phyloP scores from a whole-genome alignment of 257 asterid species.

The Solanum bulbocastanum region DNA sequence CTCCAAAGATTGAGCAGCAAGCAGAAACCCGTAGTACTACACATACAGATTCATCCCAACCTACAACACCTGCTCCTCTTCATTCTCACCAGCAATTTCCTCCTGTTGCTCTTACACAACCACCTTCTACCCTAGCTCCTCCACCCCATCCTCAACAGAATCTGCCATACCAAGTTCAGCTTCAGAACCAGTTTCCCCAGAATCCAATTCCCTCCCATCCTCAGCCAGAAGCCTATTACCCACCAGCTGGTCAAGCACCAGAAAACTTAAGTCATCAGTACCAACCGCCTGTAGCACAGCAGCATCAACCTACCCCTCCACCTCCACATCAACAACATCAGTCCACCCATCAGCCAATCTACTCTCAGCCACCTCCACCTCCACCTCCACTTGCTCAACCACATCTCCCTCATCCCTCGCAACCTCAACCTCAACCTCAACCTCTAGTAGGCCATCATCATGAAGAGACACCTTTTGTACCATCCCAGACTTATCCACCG shows the following conservation, averaged over 20 bases:
- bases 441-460: slow-evolving; percentile 48
- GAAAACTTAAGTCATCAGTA: slow-evolving; percentile 48
- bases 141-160: slow-evolving; percentile 44
- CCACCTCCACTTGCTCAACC: slow-evolving; percentile 39
- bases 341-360: slow-evolving; percentile 39
- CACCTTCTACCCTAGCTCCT: slow-evolving; percentile 33
- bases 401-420: slow-evolving; percentile 36
- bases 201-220: slow-evolving; percentile 45
- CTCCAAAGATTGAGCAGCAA: slow-evolving; percentile 41
- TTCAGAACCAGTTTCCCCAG: slow-evolving; percentile 45
- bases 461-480: slow-evolving; percentile 54
- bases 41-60: slow-evolving; percentile 32
- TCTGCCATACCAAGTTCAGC: slow-evolving; percentile 40
- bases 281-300: slow-evolving; percentile 43
- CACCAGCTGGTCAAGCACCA: slow-evolving; percentile 45
- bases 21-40: slow-evolving; percentile 32
- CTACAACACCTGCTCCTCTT: slow-evolving; percentile 28
- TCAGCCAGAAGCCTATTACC: slow-evolving; percentile 52
- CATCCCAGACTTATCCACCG: slow-evolving; percentile 47
- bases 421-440: slow-evolving; percentile 49
- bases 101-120: slow-evolving; percentile 23
- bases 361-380: slow-evolving; percentile 38
- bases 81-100: slow-evolving; percentile 50
- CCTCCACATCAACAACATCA: slow-evolving; percentile 37
- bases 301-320: slow-evolving; percentile 15